Conservation (phyloP, 305 asterid species). For the Lippia alba region DNA sequence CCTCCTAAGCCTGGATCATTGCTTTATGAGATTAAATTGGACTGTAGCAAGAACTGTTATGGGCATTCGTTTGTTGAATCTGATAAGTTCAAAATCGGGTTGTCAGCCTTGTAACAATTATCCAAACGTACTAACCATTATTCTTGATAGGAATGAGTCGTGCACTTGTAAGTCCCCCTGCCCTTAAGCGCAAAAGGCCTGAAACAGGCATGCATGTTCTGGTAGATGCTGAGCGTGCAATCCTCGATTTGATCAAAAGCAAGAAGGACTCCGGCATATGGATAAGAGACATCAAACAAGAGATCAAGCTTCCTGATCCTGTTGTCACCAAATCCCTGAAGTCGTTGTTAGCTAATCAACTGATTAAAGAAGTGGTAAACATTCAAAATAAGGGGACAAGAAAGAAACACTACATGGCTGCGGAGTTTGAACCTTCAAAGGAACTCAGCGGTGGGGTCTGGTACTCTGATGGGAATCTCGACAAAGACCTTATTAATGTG, state of each 20-base stretch:
- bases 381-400: slow-evolving; percentile 46
- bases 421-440: slow-evolving; percentile 64
- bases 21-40: too few species aligned
- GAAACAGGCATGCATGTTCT: slow-evolving; percentile 29
- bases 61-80: too few species aligned
- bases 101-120: too few species aligned
- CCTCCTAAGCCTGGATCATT: too few species aligned
- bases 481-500: slow-evolving; percentile 42
- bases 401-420: slow-evolving; percentile 56
- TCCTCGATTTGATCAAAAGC: slow-evolving; percentile 51
- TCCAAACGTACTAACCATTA: not conserved
- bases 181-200: slow-evolving; percentile 55
- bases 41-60: too few species aligned
- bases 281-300: slow-evolving; percentile 49
- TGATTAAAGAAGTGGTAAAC: slow-evolving; percentile 65
- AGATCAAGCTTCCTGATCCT: slow-evolving; percentile 43
- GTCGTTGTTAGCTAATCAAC: slow-evolving; percentile 38
- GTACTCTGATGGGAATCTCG: slow-evolving; percentile 58
- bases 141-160: slow-evolving; percentile 11
- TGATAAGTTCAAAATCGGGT: too few species aligned
- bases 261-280: slow-evolving; percentile 50
- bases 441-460: slow-evolving; percentile 62
- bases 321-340: slow-evolving; percentile 47
- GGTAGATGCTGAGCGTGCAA: slow-evolving; percentile 46
- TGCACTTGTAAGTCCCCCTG: not conserved